Base-by-base conservation (phyloP, 1,139 yeast species). In the Kurtzmaniella natalensis region DNA sequence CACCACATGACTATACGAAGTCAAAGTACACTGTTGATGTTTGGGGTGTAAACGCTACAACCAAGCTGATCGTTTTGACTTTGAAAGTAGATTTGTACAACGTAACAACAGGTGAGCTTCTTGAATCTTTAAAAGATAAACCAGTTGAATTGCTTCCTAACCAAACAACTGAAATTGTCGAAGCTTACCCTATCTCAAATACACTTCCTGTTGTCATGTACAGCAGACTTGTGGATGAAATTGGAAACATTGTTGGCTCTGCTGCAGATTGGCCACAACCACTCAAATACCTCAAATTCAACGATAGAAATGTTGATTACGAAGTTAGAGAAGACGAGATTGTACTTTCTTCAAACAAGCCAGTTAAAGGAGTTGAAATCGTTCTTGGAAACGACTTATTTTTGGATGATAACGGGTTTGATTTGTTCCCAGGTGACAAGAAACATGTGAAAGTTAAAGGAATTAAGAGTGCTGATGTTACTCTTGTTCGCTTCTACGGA, bases 251-350 rank as follows among this genome's bases (percentile, higher is more conserved):
- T n/a, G n/a, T n/a, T n/a, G n/a, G n/a, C n/a, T 47, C 61, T 34
- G 60, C 65, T 7, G 55, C 59, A 8, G 75, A 70, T 42, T 72
- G 78, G 78, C 78, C 78, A 3, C 76, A 73, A 44, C 78, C 78
- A 10, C 51, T 73, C 40, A 72, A 72, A 43, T 59, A 65, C 40
- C 47, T 67, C 24, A 52, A 26, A n/a, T 58, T 67, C 43, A 54
- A 56, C 3, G 42, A 45, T 10, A 40, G 51, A 32, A 25, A 41
- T 5, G 42, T 53, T 7, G 29, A 37, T 5, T 18, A 39, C 26
- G 28, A 32, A 7, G 49, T 51, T 11, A 44, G 47, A 20, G 43
- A 48, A 17, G n/a, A n/a, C n/a, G n/a, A n/a, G n/a, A 23, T 23
- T 23, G 4, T 23, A 11, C 13, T 23, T 5, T 23, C 16, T 14